Percentiles rank a stretch among this genome's conserved stretches.
These are phyloP conservation scores for Colletotrichum echinochloae DNA, from an alignment of 2,329 filamentous ascomycete genomes.

Conservation along the genomic window DNA sequence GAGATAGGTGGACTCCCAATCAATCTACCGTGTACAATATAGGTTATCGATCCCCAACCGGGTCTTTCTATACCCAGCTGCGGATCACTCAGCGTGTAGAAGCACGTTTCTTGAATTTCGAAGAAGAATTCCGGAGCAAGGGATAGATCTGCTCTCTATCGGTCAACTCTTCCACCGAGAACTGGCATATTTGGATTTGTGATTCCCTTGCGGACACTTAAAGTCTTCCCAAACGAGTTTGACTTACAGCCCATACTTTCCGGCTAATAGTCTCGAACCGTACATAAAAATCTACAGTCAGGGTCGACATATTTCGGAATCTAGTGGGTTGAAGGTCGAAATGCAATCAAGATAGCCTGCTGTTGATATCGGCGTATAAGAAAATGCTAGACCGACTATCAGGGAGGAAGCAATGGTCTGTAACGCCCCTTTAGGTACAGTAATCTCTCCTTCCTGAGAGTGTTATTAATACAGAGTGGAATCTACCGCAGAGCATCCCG, in stretches of 20 bases:
- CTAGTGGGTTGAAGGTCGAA: background rate
- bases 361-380: background rate
- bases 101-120: no score
- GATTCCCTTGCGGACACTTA: background rate
- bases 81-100: no score
- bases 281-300: background rate
- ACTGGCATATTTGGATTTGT: background rate
- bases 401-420: background rate
- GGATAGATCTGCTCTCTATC: no score
- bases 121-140: background rate
- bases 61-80: background rate
- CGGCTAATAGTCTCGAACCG: no score
- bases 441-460: background rate
- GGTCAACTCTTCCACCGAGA: background rate
- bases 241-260: background rate
- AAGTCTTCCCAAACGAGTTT: no score
- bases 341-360: background rate
- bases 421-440: background rate
- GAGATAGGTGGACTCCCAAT: background rate
- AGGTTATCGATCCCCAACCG: no score
- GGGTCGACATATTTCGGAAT: background rate
- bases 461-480: background rate
- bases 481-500: background rate
- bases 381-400: background rate
- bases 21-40: background rate